Base-by-base conservation (phyloP, 257 asterid species). In the Ehretia macrophylla region DNA sequence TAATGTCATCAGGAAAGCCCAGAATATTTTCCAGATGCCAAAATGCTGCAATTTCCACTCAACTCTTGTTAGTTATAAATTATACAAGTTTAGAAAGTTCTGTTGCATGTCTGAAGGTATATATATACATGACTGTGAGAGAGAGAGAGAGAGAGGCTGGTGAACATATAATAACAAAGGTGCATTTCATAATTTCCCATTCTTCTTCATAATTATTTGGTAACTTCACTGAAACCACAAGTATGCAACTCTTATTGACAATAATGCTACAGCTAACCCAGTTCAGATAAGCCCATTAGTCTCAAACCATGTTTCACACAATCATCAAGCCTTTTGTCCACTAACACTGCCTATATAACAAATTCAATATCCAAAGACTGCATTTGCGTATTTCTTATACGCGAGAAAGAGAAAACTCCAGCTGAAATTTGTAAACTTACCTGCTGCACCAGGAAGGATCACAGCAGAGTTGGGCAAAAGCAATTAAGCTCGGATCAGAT, bases 401-500 rank as follows among this genome's bases (percentile, higher is more conserved):
- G 21, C 54, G n/a, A 49, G 12, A 49, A 8, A 8, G 20, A 49
- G 54, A 17, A n/a, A 17, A 49, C 10, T 49, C 10, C 21, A 49
- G 54, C 16, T 51, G 37, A 10, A 21, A 51, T 46, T 19, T 5
- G 39, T 42, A 65, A 56, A 62, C 87, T 79, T 79, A 79, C 99
- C 92, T 86, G 91, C 77, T 77, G 68, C 75, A 78, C 85, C 79
- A 75, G 62, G 89, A 74, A 60, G 94, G 84, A 61, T 76, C 86
- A 57, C 95, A 92, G 73, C 86, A 92, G 58, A 81, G 91, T 72
- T 86, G 96, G 40, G 97, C 97, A 68, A 92, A 92, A 45, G 97
- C 95, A 67, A 85, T 85, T 75, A 92, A 78, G 81, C 99, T 92
- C 46, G 96, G 97, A 77, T 88, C 92, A 32, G 95, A 86, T 32